Base-by-base conservation (phyloP, 768 basidiomycete genomes). In the Termitomyces sp. region DNA sequence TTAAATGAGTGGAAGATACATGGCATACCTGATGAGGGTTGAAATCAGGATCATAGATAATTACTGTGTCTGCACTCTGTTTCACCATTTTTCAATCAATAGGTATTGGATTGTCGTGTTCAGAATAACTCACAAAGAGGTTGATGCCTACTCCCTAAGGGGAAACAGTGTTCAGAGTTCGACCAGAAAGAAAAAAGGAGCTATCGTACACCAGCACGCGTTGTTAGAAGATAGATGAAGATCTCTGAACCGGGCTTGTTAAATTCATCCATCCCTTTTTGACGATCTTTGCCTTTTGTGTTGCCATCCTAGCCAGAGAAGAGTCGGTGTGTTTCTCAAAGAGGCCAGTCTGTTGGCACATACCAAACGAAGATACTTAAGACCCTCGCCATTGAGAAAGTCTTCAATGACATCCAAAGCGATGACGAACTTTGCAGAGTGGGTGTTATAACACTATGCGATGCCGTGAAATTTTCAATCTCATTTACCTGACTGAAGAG, bases 21-120 rank as follows among this genome's bases (percentile, higher is more conserved):
- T 18, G 16, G 72, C 82, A 32, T 51, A 89, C 90, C 81, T 91
- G 91, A 75, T 97, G 94, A n/a, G 96, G 96, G 69, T 99, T 99
- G 74, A 95, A 99, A 76, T 99, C 97, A 0, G 95, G 94, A 70
- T 99, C 96, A 67, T 89, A 92, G 58, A 94, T 88, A 48, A 94
- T 90, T 33, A 96, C 94, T 0, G 95, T 96, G 71, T 98, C 96
- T 20, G 96, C 96, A 8, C 88, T 91, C 78, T 90, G 83, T 12
- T 12, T 5, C 40, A 78, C 78, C 63, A 46, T 56, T 38, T 56
- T 59, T 57, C 35, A 56, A 40, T 60, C 18, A 52, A 28, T 18
- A 38, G 13, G 35, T n/a, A 18, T 13, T 3, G 28, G 24, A 33
- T 39, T 2, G 50, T 12, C 32, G 35, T 46, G 20, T 15, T n/a